These are phyloP conservation scores for Geotrichum candidum DNA, from an alignment of 1,139 yeast genomes.

Conservation along the genomic window DNA sequence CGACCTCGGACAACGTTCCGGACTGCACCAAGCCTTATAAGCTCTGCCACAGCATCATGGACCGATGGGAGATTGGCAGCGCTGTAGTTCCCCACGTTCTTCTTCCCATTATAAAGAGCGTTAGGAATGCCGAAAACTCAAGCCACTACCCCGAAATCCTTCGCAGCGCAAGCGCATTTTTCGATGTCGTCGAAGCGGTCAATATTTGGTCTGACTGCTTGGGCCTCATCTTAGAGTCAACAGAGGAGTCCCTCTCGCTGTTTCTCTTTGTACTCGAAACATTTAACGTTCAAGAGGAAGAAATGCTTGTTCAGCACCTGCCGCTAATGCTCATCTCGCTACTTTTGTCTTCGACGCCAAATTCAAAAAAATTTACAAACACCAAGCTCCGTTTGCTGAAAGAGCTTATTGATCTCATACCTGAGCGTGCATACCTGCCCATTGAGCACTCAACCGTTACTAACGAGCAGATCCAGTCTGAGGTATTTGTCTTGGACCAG, in stretches of 20 bases:
- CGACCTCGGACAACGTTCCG: slow-evolving; percentile 31
- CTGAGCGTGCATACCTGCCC: slow-evolving; percentile 54
- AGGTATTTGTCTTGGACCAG: slow-evolving; percentile 27
- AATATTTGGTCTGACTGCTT: slow-evolving; percentile 68
- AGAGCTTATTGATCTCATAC: slow-evolving; percentile 44
- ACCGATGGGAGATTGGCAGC: slow-evolving; percentile 89
- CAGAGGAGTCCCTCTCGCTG: slow-evolving; percentile 28
- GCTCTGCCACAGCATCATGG: slow-evolving; percentile 69
- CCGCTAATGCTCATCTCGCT: slow-evolving; percentile 60
- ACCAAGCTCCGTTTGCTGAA: slow-evolving; percentile 40
- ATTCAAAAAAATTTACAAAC: slow-evolving; percentile 11
- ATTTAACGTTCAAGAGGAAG: slow-evolving; percentile 79
- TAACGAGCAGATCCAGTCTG: slow-evolving; percentile 18
- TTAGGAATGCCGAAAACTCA: slow-evolving; percentile 21
- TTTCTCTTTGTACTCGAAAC: slow-evolving; percentile 54
- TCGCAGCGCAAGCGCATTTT: slow-evolving; percentile 57
- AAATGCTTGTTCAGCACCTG: slow-evolving; percentile 67
- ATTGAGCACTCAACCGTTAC: slow-evolving; percentile 37
- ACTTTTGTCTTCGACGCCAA: slow-evolving; percentile 25
- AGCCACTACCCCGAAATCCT: slow-evolving; percentile 41
- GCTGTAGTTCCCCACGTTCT: slow-evolving; percentile 64
- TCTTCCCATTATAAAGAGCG: slow-evolving; percentile 49
- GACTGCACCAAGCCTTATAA: slow-evolving; percentile 49
- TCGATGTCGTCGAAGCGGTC: slow-evolving; percentile 78
- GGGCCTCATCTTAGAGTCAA: slow-evolving; percentile 32